phyloP scores from a whole-genome alignment of 2,329 filamentous ascomycete species.

The Colletotrichum coccodes region DNA sequence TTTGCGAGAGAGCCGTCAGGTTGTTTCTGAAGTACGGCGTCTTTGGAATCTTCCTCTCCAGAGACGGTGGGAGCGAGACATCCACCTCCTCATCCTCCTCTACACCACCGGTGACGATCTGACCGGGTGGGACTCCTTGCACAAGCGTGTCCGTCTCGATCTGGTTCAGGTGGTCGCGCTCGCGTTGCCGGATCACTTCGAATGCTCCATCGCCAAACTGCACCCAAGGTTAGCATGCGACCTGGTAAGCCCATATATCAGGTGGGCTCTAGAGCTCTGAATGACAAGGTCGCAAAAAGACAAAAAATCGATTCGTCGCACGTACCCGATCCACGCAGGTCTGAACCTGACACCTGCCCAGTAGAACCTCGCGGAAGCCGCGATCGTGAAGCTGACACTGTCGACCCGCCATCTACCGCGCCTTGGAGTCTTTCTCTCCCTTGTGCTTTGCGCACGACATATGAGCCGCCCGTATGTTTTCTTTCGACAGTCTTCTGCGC shows the following conservation, averaged over 20 bases:
- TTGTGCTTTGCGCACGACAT: slow-evolving; percentile 30
- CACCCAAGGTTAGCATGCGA: slow-evolving; percentile 3
- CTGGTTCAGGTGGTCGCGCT: slow-evolving; percentile 41
- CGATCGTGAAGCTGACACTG: slow-evolving; percentile 18
- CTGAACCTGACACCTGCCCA: slow-evolving; percentile 50
- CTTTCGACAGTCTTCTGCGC: not conserved
- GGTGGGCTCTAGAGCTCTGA: not conserved
- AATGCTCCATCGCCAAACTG: slow-evolving; percentile 50
- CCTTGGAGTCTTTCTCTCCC: slow-evolving; percentile 27
- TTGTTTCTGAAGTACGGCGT: slow-evolving; percentile 60
- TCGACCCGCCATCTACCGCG: slow-evolving; percentile 31
- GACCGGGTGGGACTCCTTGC: slow-evolving; percentile 24
- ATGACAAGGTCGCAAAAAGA: too few species aligned
- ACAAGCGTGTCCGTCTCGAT: slow-evolving; percentile 14
- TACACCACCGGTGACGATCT: slow-evolving; percentile 21
- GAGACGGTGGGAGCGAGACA: not conserved
- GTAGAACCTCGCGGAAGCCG: slow-evolving; percentile 38
- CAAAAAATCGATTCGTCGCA: not conserved
- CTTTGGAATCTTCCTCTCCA: slow-evolving; percentile 34
- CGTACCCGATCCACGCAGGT: slow-evolving; percentile 49
- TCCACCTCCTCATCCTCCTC: not conserved
- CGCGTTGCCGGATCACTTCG: slow-evolving; percentile 46
- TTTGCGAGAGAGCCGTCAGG: slow-evolving; percentile 67
- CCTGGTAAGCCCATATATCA: not conserved
- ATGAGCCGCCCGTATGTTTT: slow-evolving; percentile 10